Base-by-base conservation (phyloP, 1,284 basidiomycete genomes). In the Sanghuangporus sanghuang region DNA sequence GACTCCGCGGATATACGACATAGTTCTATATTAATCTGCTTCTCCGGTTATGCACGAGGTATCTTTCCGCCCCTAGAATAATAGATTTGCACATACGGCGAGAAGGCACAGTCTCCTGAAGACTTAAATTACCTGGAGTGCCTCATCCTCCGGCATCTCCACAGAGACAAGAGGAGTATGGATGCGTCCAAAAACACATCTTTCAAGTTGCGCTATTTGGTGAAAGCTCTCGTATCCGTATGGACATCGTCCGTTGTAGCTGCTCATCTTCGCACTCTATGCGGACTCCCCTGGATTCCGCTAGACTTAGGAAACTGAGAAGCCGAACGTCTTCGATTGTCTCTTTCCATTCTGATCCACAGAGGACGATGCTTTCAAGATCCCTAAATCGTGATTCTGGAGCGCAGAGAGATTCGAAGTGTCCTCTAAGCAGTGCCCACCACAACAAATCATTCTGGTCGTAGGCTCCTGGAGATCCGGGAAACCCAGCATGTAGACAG, bases 391-490 rank as follows among this genome's bases (percentile, higher is more conserved):
- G 35, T 16, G 60, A 54, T 7, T 18, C 21, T 14, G 49, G 12
- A 9, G 38, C 60, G 21, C 60, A 61, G 36, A 61, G 38, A 11
- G 36, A n/a, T 12, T 40, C 40, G 39, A 61, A 54, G 39, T 61
- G 60, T 16, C 35, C 39, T 3, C 18, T 11, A 36, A 55, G 38
- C 21, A 55, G 23, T 14, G 52, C 18, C 52, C 60, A 52, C 60
- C 49, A 54, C 12, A 21, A 21, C 21, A 49, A 16, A 9, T 49
- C 48, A 16, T 49, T 49, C 16, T 49, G 23, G 21, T 49, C 18
- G 4, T 49, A 12, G 7, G n/a, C 42, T 3, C 18, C 18, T 14
- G 42, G 42, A 44, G 42, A 44, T 44, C 42, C 42, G n/a, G 6
- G 42, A 4, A 44, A 44, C 42, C 14, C 42, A 44, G 42, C 42